These are phyloP conservation scores for Acanthamoeba lugdunensis DNA, from an alignment of 208 protist genomes.

Conservation along the genomic window DNA sequence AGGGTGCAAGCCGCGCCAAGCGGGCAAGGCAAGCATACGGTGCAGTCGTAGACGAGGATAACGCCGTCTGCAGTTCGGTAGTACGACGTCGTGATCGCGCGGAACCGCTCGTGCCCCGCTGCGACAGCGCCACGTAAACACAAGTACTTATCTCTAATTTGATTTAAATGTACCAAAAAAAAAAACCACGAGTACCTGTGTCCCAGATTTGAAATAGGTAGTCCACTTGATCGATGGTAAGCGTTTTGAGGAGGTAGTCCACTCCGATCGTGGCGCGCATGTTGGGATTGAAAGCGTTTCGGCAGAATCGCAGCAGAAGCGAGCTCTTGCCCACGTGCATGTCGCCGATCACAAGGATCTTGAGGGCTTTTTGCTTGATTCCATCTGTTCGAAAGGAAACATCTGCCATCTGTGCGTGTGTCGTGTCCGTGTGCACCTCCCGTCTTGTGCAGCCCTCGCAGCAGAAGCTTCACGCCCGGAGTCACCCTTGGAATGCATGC, in stretches of 20 bases:
- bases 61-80: conserved; percentile 58
- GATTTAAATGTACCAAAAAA: background rate
- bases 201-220: conserved; percentile 69
- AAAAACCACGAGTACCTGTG: background rate
- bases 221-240: conserved; percentile 8
- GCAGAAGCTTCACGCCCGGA: background rate
- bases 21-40: background rate
- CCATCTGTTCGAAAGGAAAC: conserved; percentile 7
- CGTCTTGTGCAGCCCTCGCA: too few species aligned
- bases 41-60: conserved; percentile 49
- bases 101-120: conserved; percentile 62
- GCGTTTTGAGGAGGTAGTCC: conserved; percentile 40
- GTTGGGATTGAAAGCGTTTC: conserved; percentile 44
- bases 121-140: background rate
- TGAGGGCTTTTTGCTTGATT: conserved; percentile 40
- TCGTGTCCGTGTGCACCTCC: too few species aligned
- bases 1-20: background rate
- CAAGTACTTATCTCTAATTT: too few species aligned
- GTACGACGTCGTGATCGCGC: conserved; percentile 53
- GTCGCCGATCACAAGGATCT: conserved; percentile 71
- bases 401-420: background rate
- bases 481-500: background rate
- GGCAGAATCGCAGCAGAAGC: conserved; percentile 58
- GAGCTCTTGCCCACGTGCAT: conserved; percentile 69
- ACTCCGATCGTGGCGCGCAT: conserved; percentile 58